These are phyloP conservation scores for Starmerella potacharoeniae DNA, from an alignment of 805 yeast genomes.

Conservation along the genomic window DNA sequence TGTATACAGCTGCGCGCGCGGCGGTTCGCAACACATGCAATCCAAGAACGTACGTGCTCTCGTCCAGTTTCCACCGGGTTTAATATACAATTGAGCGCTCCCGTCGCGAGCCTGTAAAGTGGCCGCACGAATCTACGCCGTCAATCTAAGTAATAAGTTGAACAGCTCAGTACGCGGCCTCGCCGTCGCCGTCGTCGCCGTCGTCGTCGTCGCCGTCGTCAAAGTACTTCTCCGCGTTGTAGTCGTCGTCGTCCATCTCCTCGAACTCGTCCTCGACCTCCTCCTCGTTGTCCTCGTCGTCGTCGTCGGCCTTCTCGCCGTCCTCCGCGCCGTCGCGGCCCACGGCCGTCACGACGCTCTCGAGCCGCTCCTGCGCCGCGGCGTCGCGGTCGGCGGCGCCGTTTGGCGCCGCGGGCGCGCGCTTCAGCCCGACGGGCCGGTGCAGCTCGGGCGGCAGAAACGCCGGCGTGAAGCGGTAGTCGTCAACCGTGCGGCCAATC, in stretches of 20 bases:
- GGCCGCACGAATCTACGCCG: no score
- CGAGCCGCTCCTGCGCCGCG: not conserved
- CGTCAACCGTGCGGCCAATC: slow-evolving; percentile 60
- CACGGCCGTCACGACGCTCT: not conserved
- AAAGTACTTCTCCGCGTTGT: slow-evolving; percentile 68
- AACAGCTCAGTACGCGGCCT: slow-evolving; percentile 48
- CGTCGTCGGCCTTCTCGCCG: slow-evolving; percentile 31
- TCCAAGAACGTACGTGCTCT: no score
- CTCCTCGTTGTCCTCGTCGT: slow-evolving; percentile 31
- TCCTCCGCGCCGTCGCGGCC: slow-evolving; percentile 23
- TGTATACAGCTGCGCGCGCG: no score
- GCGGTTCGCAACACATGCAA: no score
- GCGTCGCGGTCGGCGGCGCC: not conserved
- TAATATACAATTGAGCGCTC: no score
- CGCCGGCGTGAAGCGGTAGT: slow-evolving; percentile 60
- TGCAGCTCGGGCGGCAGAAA: slow-evolving; percentile 73
- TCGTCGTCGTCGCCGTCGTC: slow-evolving; percentile 51
- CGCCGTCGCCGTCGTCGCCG: slow-evolving; percentile 50
- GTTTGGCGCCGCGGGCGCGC: not conserved
- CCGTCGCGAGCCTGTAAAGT: no score
- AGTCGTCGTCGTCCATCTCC: slow-evolving; percentile 67
- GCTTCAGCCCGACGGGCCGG: slow-evolving; percentile 48
- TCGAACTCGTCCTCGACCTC: slow-evolving; percentile 52
- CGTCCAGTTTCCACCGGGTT: no score
- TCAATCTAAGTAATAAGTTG: no score